Conservation (phyloP, 768 basidiomycete species). For the Hortiboletus flavorubellus region DNA sequence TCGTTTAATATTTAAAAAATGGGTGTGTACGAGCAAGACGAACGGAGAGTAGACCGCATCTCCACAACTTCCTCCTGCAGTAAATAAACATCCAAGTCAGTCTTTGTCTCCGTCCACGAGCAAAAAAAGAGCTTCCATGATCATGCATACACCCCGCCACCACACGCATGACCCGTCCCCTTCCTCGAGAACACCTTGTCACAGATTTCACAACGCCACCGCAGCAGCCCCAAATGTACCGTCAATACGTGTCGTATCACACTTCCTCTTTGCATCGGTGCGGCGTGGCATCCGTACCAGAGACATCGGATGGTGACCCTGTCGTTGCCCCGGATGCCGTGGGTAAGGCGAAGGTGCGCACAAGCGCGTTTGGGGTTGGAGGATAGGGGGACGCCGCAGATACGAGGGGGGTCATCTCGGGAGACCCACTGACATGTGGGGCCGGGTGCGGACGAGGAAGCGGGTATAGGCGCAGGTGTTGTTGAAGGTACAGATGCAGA, state of each 20-base stretch:
- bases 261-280: slow-evolving; percentile 22
- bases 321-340: slow-evolving; percentile 20
- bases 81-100: neutral
- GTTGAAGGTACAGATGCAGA: neutral
- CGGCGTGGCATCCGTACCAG: slow-evolving; percentile 13
- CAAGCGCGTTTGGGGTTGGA: slow-evolving; percentile 7
- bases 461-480: neutral
- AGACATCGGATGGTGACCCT: slow-evolving; percentile 7
- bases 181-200: slow-evolving; percentile 17
- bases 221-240: slow-evolving; percentile 16
- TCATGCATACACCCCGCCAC: neutral
- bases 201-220: slow-evolving; percentile 17
- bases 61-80: neutral
- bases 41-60: neutral
- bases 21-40: neutral
- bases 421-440: slow-evolving; percentile 14
- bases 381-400: slow-evolving; percentile 10
- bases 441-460: neutral
- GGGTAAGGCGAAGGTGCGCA: slow-evolving; percentile 13
- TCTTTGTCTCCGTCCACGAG: neutral
- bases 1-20: too few relatives aligned
- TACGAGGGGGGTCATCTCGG: neutral
- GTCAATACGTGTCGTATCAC: slow-evolving; percentile 17
- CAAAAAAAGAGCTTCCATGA: neutral
- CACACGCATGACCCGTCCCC: slow-evolving; percentile 14